Evolutionary conservation across 495 filamentous ascomycete genomes (phyloP).

Genomic region (Aspergillus coremiiformis): DNA sequence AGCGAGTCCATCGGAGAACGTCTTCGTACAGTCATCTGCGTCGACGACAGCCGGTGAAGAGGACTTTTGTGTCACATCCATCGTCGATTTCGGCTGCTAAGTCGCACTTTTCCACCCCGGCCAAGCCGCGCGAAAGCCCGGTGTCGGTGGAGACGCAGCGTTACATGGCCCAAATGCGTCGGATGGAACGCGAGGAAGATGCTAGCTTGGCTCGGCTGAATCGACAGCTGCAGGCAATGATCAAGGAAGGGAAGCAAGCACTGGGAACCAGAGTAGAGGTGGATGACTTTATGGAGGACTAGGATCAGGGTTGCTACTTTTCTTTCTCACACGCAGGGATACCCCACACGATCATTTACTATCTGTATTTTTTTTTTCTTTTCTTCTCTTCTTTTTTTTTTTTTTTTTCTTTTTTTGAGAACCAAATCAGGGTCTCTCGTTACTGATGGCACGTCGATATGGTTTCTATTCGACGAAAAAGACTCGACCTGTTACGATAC

Average conservation of each 20-base stretch:
- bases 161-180: constrained; percentile 56
- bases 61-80: constrained; percentile 22
- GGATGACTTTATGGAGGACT: constrained; percentile 47
- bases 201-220: constrained; percentile 71
- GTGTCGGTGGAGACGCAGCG: constrained; percentile 56
- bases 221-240: constrained; percentile 71
- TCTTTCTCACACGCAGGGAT: not conserved
- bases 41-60: constrained; percentile 24
- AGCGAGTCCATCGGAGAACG: constrained; percentile 19
- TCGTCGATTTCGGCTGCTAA: constrained; percentile 39
- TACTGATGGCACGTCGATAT: not conserved
- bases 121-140: constrained; percentile 36
- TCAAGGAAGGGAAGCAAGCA: constrained; percentile 79
- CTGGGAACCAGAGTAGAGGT: constrained; percentile 73
- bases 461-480: not conserved
- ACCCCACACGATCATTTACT: not conserved
- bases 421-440: not conserved
- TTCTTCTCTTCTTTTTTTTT: not conserved
- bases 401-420: not conserved
- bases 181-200: constrained; percentile 72
- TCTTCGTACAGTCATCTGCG: constrained; percentile 13
- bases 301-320: constrained; percentile 2
- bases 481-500: not conserved
- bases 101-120: constrained; percentile 22
- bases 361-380: constrained; percentile 1